Percentiles rank a stretch among this genome's conserved stretches.
These are phyloP conservation scores for Prunus dulcis DNA, from an alignment of 306 rosid species.

Conservation along the genomic window DNA sequence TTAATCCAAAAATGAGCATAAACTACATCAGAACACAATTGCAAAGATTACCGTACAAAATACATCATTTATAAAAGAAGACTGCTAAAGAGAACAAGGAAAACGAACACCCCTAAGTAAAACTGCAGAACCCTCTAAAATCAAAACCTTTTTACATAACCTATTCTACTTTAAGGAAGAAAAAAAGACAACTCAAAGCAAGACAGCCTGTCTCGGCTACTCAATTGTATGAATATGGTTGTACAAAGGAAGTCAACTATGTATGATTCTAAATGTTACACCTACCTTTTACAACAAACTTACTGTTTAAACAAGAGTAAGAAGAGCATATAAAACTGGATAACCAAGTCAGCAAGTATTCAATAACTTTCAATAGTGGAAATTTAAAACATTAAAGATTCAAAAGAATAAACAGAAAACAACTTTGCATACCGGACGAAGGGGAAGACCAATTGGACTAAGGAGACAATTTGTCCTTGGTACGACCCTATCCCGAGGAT, in stretches of 20 bases:
- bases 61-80: neutral
- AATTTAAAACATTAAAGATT: neutral
- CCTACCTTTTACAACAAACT: neutral
- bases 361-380: neutral
- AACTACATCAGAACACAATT: neutral
- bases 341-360: neutral
- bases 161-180: neutral
- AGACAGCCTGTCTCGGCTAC: neutral
- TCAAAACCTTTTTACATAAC: neutral
- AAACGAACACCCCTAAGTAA: neutral
- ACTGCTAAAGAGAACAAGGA: neutral
- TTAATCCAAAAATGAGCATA: neutral
- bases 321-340: neutral
- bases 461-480: conserved; percentile 52
- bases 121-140: neutral
- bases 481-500: conserved; percentile 55
- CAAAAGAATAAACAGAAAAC: neutral
- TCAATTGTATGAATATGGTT: neutral
- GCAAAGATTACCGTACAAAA: neutral
- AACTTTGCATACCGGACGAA: conserved; percentile 65
- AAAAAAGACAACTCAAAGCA: neutral
- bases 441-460: conserved; percentile 72
- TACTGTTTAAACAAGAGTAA: neutral
- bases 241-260: neutral
- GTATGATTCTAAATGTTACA: neutral